phyloP scores from a whole-genome alignment of 73 alveolate genomes.

The Halteria grandinella region DNA sequence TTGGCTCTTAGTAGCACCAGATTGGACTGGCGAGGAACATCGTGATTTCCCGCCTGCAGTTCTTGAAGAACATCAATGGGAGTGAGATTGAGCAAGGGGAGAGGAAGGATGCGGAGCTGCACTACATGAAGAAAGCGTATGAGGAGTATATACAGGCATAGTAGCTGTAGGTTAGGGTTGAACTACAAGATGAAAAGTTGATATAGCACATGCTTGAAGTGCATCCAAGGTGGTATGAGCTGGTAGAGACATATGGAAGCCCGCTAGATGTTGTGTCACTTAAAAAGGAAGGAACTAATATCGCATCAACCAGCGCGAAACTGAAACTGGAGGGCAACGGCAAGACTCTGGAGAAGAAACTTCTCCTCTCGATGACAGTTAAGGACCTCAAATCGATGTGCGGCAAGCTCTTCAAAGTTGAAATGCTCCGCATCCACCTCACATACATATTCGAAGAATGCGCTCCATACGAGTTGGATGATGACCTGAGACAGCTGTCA shows the following conservation, averaged over 20 bases:
- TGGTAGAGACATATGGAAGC: conserved; percentile 69
- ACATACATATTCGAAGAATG: conserved; percentile 34
- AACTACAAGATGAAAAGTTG: conserved; percentile 39
- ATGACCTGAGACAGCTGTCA: conserved; percentile 54
- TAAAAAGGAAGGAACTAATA: conserved; percentile 30
- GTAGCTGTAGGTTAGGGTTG: conserved; percentile 51
- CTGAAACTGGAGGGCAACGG: conserved; percentile 44
- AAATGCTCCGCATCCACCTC: conserved; percentile 16
- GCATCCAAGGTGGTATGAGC: conserved; percentile 65
- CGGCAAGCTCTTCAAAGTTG: conserved; percentile 59
- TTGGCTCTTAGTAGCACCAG: too few species aligned
- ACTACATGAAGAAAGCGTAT: conserved; percentile 64
- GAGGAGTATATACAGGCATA: conserved; percentile 65
- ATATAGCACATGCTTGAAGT: conserved; percentile 44
- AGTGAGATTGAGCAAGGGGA: conserved; percentile 61
- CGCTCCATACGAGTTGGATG: conserved; percentile 61
- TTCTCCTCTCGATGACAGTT: conserved; percentile 60
- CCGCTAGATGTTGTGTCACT: conserved; percentile 66
- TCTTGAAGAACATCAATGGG: conserved; percentile 65
- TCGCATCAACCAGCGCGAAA: conserved; percentile 47
- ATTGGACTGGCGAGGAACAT: too few species aligned
- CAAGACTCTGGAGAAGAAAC: conserved; percentile 55
- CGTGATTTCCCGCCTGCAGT: conserved; percentile 60
- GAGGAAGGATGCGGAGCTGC: conserved; percentile 72
- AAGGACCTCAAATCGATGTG: conserved; percentile 62